Percentiles rank a stretch among this genome's conserved stretches.
phyloP scores from a whole-genome alignment of 2,329 filamentous ascomycete genomes.

The Phialemonium atrogriseum region DNA sequence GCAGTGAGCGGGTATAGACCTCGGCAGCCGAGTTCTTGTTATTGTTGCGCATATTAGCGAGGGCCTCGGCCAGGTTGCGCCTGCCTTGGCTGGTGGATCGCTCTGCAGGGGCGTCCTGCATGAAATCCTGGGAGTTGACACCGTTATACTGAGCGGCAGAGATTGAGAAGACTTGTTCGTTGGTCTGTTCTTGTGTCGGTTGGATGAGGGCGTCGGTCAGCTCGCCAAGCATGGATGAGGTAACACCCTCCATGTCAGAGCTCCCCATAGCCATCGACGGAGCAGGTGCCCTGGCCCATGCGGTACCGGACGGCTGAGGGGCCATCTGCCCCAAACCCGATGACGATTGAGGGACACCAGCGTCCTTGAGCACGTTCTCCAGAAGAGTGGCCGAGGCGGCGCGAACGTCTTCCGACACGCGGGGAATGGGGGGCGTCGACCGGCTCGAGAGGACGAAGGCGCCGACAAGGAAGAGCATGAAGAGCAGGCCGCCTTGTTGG shows the following conservation, averaged over 20 bases:
- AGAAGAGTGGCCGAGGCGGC: conserved; percentile 70
- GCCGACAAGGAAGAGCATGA: conserved; percentile 94
- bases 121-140: conserved; percentile 67
- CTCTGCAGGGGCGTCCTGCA: conserved; percentile 43
- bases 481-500: conserved; percentile 73
- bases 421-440: conserved; percentile 62
- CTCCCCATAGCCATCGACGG: conserved; percentile 30
- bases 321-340: conserved; percentile 36
- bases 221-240: conserved; percentile 55
- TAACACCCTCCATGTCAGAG: conserved; percentile 38
- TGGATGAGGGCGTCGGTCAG: conserved; percentile 62
- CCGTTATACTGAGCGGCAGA: conserved; percentile 84
- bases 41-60: conserved; percentile 67
- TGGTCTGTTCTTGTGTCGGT: conserved; percentile 76
- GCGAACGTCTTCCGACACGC: conserved; percentile 72
- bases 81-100: conserved; percentile 54
- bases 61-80: conserved; percentile 69
- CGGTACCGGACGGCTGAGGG: conserved; percentile 43
- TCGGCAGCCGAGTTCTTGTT: conserved; percentile 71
- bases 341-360: conserved; percentile 47
- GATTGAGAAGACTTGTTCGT: conserved; percentile 80
- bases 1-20: conserved; percentile 83
- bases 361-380: conserved; percentile 75
- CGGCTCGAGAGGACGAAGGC: conserved; percentile 91
- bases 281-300: conserved; percentile 35